Evolutionary conservation across 2,329 filamentous ascomycete genomes (phyloP).

Genomic region (Dothideomycetidae sp.): DNA sequence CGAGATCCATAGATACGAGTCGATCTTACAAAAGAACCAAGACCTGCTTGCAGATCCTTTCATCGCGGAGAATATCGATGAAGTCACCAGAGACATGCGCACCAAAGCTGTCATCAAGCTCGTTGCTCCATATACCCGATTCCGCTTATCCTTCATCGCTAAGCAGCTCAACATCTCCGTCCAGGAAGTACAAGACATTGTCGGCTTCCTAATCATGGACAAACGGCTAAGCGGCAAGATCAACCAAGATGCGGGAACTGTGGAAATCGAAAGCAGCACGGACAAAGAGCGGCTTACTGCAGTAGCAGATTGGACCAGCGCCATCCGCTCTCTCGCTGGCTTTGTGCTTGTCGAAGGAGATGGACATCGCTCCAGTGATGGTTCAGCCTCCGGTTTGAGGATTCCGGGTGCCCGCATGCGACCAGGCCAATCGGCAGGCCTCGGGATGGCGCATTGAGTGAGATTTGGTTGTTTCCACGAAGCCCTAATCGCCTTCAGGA

Average conservation of each 20-base stretch:
- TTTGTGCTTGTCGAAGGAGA: conserved; percentile 67
- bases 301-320: conserved; percentile 56
- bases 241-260: conserved; percentile 71
- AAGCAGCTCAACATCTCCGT: conserved; percentile 74
- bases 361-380: conserved; percentile 39
- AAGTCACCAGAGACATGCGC: conserved; percentile 95
- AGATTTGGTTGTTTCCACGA: too few relatives aligned
- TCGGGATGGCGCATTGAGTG: neutral
- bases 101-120: conserved; percentile 90
- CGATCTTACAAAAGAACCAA: conserved; percentile 70
- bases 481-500: too few relatives aligned
- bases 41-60: conserved; percentile 86
- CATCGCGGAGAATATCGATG: conserved; percentile 97
- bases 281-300: conserved; percentile 63
- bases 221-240: conserved; percentile 77
- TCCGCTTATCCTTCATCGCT: conserved; percentile 77
- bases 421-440: neutral
- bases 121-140: conserved; percentile 86
- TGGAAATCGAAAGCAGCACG: conserved; percentile 61
- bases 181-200: conserved; percentile 80
- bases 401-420: neutral
- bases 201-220: conserved; percentile 88
- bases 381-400: neutral
- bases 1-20: conserved; percentile 84
- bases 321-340: conserved; percentile 54